Conservation (phyloP, 768 basidiomycete genomes). For the Termitomyces sp. region DNA sequence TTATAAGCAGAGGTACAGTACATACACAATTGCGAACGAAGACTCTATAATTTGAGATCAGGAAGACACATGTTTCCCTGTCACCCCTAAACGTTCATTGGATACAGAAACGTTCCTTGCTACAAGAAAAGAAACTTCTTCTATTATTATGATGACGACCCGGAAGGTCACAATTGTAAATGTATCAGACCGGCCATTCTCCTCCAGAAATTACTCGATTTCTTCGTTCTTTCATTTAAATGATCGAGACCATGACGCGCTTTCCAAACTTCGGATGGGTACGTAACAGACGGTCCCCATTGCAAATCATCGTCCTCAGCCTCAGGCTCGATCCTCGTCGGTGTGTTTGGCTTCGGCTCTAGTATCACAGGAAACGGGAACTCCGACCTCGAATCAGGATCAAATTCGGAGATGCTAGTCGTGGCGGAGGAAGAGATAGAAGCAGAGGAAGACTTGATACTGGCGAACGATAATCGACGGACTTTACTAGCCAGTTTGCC, state of each 20-base stretch:
- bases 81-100: too few relatives aligned
- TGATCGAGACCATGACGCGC: not conserved
- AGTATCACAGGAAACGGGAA: not conserved
- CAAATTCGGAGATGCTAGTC: not conserved
- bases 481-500: not conserved
- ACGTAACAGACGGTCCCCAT: not conserved
- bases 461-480: not conserved
- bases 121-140: too few relatives aligned
- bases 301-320: not conserved
- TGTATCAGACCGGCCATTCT: not conserved
- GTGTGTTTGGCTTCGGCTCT: not conserved
- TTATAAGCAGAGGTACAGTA: too few relatives aligned
- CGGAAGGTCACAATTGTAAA: not conserved
- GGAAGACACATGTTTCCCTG: too few relatives aligned
- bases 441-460: not conserved
- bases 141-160: not conserved
- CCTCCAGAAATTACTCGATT: not conserved
- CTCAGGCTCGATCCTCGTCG: not conserved
- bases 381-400: not conserved
- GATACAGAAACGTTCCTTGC: too few relatives aligned
- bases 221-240: not conserved
- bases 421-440: not conserved
- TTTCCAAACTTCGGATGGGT: constrained; percentile 11
- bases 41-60: too few relatives aligned
- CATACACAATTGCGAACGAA: too few relatives aligned